Evolutionary conservation across 352 stramenopile genomes (phyloP).

Genomic region (Pseudoperonospora humuli): DNA sequence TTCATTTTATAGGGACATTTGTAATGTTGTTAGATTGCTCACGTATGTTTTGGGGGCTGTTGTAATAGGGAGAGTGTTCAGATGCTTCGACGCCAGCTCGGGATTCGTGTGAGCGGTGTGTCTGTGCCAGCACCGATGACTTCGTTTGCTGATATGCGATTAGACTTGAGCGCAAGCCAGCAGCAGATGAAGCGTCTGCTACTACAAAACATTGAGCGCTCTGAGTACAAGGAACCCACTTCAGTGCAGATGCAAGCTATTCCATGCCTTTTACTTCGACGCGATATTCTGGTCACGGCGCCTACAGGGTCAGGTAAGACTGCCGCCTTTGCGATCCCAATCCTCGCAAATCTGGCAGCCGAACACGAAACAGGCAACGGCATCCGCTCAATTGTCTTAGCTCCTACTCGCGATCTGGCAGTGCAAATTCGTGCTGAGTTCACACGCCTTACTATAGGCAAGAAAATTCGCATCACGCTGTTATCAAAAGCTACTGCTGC

Average conservation of each 20-base stretch:
- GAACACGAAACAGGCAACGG: conserved; percentile 28
- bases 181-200: conserved; percentile 61
- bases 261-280: conserved; percentile 76
- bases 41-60: conserved; percentile 3
- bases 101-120: conserved; percentile 67
- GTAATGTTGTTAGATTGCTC: not conserved
- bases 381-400: conserved; percentile 92
- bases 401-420: conserved; percentile 95
- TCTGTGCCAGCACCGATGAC: conserved; percentile 64
- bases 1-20: not conserved
- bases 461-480: conserved; percentile 84
- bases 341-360: conserved; percentile 70
- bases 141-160: conserved; percentile 62
- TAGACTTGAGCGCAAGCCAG: conserved; percentile 31
- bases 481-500: conserved; percentile 90
- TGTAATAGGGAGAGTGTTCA: conserved; percentile 39
- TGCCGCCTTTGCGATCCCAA: conserved; percentile 95
- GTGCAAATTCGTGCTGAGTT: conserved; percentile 97
- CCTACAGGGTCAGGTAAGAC: conserved; percentile 98
- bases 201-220: conserved; percentile 77
- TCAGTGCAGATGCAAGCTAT: conserved; percentile 98
- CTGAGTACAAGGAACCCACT: conserved; percentile 97
- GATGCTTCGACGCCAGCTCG: conserved; percentile 69
- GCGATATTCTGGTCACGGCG: conserved; percentile 94
- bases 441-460: conserved; percentile 77